Evolutionary conservation across 768 basidiomycete species (phyloP), one percentile per base, ranked within the genome.

Genomic region (Antrodiella citrinella): DNA sequence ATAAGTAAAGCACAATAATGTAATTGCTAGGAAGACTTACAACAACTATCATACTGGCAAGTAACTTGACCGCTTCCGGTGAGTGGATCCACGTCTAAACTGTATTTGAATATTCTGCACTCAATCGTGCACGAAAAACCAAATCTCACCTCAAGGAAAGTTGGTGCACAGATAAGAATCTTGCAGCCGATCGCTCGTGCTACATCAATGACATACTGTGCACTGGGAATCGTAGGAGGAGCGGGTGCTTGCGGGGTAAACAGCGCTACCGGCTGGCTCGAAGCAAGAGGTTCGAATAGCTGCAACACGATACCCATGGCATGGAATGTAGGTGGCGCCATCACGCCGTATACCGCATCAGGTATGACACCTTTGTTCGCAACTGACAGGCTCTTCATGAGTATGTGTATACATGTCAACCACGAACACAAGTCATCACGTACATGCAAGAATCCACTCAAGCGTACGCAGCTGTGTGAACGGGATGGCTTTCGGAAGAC

Each of bases 401-500:
- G n/a, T n/a, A n/a, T n/a, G n/a, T n/a, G n/a, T n/a, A n/a, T n/a
- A n/a, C n/a, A n/a, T n/a, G n/a, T n/a, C n/a, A n/a, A n/a, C n/a
- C n/a, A n/a, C n/a, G n/a, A n/a, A n/a, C n/a, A n/a, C 20, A 11
- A 13, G 15, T n/a, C 22, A 24, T 15, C 1, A 48, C 55, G 20
- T 42, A 60, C 59, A 50, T 1, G 52, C 26, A 12, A 26, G 45
- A 19, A 45, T 47, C 59, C 56, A 56, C 44, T 60, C 43, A 5
- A 52, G 45, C 26, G 62, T 38, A 23, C 50, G 39, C 15, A 19
- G 38, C 30, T 62, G 50, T 7, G 53, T 54, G 26, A 55, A 35
- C 3, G 52, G 51, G 24, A 63, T 57, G 2, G 62, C 57, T 50
- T 65, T 67, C 3, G 64, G 63, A 47, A 64, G 61, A 0, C 62